Evolutionary conservation across 495 filamentous ascomycete species (phyloP).

Genomic region (Parathielavia appendiculata): DNA sequence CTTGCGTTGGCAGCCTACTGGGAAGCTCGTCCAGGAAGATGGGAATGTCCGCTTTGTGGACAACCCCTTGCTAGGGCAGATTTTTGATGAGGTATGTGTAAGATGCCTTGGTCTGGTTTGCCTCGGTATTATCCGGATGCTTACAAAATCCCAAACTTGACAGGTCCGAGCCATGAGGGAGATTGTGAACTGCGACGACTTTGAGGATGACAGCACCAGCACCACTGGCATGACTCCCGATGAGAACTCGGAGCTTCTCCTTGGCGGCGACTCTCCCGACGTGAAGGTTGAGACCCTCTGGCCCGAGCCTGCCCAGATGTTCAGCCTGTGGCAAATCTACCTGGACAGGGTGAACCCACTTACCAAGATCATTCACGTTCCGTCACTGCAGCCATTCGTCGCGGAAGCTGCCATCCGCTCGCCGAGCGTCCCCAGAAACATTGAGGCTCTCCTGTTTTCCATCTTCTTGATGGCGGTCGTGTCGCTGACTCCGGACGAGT

Average conservation of each 20-base stretch:
- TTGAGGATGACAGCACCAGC: conserved; percentile 21
- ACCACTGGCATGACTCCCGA: conserved; percentile 32
- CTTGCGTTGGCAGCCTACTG: conserved; percentile 32
- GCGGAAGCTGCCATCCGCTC: conserved; percentile 40
- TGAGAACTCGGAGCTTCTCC: conserved; percentile 38
- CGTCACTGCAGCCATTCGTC: conserved; percentile 52
- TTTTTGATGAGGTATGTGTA: conserved; percentile 42
- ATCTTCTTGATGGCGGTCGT: conserved; percentile 50
- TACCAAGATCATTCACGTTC: conserved; percentile 65
- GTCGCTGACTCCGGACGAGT: conserved; percentile 47
- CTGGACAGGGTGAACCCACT: conserved; percentile 64
- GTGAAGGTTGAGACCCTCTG: conserved; percentile 46
- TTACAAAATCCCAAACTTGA: neutral
- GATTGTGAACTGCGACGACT: conserved; percentile 42
- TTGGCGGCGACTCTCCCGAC: conserved; percentile 27
- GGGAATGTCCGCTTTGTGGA: conserved; percentile 45
- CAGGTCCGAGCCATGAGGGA: conserved; percentile 46
- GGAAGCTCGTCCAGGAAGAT: conserved; percentile 43
- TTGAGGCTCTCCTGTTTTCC: conserved; percentile 49
- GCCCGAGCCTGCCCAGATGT: conserved; percentile 59
- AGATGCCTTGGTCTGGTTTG: neutral
- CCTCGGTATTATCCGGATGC: neutral
- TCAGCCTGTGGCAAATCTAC: conserved; percentile 65
- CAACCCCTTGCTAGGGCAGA: conserved; percentile 36
- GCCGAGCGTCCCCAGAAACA: conserved; percentile 40